Conservation (phyloP, 2,329 filamentous ascomycete genomes). For the Ophiostoma piceae region DNA sequence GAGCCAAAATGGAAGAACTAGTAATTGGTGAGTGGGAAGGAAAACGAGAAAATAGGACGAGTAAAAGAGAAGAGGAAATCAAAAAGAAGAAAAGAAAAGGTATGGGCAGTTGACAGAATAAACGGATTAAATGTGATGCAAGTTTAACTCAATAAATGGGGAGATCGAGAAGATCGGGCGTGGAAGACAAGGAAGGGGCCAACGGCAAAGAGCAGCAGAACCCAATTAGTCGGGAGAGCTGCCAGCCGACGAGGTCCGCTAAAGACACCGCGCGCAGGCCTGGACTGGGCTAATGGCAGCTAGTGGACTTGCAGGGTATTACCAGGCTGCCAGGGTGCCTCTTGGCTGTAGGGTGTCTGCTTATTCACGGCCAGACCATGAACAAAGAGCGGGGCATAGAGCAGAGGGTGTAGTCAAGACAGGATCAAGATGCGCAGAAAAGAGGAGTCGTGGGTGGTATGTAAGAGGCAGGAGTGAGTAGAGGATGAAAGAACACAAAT, state of each 20-base stretch:
- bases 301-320: background rate
- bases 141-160: background rate
- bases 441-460: background rate
- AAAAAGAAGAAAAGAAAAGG: background rate
- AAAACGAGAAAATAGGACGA: background rate
- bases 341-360: background rate
- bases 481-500: background rate
- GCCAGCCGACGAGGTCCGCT: background rate
- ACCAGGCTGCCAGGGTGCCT: background rate
- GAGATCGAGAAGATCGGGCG: constrained; percentile 6
- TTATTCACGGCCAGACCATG: constrained; percentile 10
- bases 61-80: background rate
- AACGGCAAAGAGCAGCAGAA: background rate
- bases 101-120: background rate
- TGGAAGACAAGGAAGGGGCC: background rate
- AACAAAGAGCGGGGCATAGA: constrained; percentile 3
- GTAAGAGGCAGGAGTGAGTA: background rate
- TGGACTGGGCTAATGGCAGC: background rate
- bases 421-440: background rate
- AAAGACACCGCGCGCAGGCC: background rate
- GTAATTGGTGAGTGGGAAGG: background rate
- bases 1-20: background rate
- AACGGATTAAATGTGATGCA: background rate
- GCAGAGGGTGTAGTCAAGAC: background rate
- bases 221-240: background rate